Base-by-base conservation (phyloP, 2,329 filamentous ascomycete genomes). In the Chrysosporium keratinophilum region DNA sequence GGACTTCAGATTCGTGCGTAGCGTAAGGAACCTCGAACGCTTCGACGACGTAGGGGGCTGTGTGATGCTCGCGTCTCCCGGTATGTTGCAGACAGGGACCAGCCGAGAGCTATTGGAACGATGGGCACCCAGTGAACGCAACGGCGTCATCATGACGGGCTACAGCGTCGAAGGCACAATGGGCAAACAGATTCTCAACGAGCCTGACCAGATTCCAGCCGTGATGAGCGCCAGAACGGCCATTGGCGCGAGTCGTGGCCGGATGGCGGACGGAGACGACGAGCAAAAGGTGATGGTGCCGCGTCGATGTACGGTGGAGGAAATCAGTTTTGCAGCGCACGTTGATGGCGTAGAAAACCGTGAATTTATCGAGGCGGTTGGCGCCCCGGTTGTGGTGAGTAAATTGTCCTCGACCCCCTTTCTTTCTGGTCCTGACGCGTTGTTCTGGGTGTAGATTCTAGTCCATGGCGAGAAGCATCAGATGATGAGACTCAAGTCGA, bases 141-240 rank as follows among this genome's bases (percentile, higher is more conserved):
- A 98, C 65, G 93, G 91, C n/a, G 88, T 98, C 42, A 87, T 98
- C 62, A 95, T 98, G 69, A 98, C 93, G 0, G 93, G 93, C 66
- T 98, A 98, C 73, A 96, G 89, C 57, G 91, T 98, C 6, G 93
- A 98, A 70, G 93, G 93, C 5, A 98, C 93, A 0, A 97, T 98
- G 91, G 93, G 89, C 2, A 91, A 95, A 69, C 83, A 93, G 63
- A 87, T 98, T 58, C 85, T 97, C 72, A 88, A 91, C 60, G 93
- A 97, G 66, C 93, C 93, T 0, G 90, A 96, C 57, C 84, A 89
- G 63, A 97, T 98, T 55, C 89, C 89, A 56, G 91, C 91, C 0
- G 86, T 97, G 63, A 97, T 95, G 84, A 88, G 84, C 41, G 78
- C 85, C 54, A 82, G 80, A 62, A 71, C 70, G 34, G 77, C 78